These are phyloP conservation scores for Teratosphaeria gauchensis DNA, from an alignment of 2,329 filamentous ascomycete species.

Conservation along the genomic window DNA sequence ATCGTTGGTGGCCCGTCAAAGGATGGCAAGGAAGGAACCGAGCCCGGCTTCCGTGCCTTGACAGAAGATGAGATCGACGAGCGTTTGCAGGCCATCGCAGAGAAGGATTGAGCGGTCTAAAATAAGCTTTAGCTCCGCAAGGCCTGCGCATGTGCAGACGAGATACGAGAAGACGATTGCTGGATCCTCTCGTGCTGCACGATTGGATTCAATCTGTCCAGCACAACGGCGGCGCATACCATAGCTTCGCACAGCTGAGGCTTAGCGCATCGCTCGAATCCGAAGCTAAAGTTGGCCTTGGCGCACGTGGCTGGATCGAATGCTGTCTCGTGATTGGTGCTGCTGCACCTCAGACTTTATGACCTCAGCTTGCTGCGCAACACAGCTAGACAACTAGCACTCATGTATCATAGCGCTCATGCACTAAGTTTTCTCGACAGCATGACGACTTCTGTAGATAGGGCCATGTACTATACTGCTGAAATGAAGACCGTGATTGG, in stretches of 20 bases:
- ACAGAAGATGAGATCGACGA: conserved; percentile 98
- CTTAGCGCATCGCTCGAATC: background rate
- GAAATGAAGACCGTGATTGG: background rate
- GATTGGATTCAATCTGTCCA: background rate
- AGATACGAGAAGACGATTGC: background rate
- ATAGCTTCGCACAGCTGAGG: background rate
- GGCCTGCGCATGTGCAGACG: background rate
- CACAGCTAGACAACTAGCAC: background rate
- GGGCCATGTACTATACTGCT: background rate
- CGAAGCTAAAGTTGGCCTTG: background rate
- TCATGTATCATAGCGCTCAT: background rate
- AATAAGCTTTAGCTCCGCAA: conserved; percentile 1
- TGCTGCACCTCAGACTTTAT: background rate
- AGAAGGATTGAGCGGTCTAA: conserved; percentile 69
- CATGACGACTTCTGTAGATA: background rate
- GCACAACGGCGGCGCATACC: background rate
- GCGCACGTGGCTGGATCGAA: background rate
- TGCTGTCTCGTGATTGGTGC: background rate
- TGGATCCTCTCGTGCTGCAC: background rate
- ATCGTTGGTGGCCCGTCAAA: conserved; percentile 81
- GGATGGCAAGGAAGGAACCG: conserved; percentile 75
- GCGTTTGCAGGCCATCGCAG: conserved; percentile 91
- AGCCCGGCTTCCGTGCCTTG: conserved; percentile 72
- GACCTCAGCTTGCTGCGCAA: background rate
- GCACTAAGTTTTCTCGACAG: background rate